Evolutionary conservation across 768 basidiomycete species (phyloP).

Genomic region (Tricholomella constricta): DNA sequence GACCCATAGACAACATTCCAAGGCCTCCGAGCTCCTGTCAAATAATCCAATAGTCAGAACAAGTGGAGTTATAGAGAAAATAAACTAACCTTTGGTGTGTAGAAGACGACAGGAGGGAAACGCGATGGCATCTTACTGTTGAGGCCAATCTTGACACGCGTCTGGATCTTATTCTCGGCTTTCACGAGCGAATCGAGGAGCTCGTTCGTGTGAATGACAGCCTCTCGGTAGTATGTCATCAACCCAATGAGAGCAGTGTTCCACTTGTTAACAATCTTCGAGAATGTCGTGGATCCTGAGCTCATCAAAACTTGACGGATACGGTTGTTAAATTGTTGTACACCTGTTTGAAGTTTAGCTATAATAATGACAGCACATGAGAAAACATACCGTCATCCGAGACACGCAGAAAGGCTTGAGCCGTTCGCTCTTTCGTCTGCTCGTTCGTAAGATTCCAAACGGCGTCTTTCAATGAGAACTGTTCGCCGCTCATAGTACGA

Average conservation of each 20-base stretch:
- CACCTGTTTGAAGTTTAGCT: conserved; percentile 48
- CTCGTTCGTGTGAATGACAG: conserved; percentile 96
- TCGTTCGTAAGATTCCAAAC: conserved; percentile 98
- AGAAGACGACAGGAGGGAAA: conserved; percentile 96
- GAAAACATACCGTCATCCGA: conserved; percentile 78
- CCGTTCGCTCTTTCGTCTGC: conserved; percentile 95
- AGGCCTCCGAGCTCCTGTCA: conserved; percentile 89
- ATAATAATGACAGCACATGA: conserved; percentile 1
- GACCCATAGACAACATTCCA: conserved; percentile 99
- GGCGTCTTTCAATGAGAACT: conserved; percentile 94
- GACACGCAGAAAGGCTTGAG: conserved; percentile 96
- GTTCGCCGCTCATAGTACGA: conserved; percentile 92
- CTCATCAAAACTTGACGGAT: conserved; percentile 98
- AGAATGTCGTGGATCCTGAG: conserved; percentile 97
- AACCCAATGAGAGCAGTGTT: conserved; percentile 93
- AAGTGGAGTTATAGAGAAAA: conserved; percentile 3
- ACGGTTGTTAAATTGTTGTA: conserved; percentile 97
- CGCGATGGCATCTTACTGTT: conserved; percentile 99
- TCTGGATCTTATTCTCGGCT: conserved; percentile 99
- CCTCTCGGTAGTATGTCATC: conserved; percentile 98
- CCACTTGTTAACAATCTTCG: conserved; percentile 99
- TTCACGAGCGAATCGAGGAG: conserved; percentile 95
- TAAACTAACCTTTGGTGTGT: conserved; percentile 78
- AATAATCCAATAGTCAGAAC: conserved; percentile 3
- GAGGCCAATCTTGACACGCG: conserved; percentile 98